Evolutionary conservation across 345 rosid species (phyloP).

Genomic region (Camelina laxa): DNA sequence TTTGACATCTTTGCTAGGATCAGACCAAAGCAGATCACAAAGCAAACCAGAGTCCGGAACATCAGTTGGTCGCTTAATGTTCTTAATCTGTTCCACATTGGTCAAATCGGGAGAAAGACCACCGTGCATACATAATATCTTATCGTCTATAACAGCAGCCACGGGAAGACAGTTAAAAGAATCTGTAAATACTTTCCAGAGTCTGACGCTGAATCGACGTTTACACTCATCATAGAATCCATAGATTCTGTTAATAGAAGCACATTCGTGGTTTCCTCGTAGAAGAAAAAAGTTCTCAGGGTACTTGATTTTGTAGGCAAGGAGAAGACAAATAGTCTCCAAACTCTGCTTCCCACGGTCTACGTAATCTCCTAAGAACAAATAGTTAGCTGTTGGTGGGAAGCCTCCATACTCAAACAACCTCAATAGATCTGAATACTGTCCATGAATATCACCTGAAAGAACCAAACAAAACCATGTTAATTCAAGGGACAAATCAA

Average conservation of each 20-base stretch:
- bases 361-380: slow-evolving; percentile 89
- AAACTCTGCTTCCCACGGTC: slow-evolving; percentile 96
- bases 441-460: slow-evolving; percentile 95
- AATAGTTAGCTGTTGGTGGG: slow-evolving; percentile 87
- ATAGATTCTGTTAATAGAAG: slow-evolving; percentile 87
- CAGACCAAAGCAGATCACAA: slow-evolving; percentile 96
- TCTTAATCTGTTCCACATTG: slow-evolving; percentile 76
- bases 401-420: slow-evolving; percentile 91
- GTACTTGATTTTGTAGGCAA: slow-evolving; percentile 88
- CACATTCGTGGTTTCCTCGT: slow-evolving; percentile 94
- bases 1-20: slow-evolving; percentile 80
- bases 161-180: slow-evolving; percentile 96
- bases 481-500: background rate
- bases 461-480: background rate
- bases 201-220: slow-evolving; percentile 75
- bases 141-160: slow-evolving; percentile 92
- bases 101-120: slow-evolving; percentile 89
- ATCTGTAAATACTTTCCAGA: slow-evolving; percentile 90
- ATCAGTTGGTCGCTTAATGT: slow-evolving; percentile 73
- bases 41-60: slow-evolving; percentile 92
- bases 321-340: slow-evolving; percentile 91
- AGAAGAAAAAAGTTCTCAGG: slow-evolving; percentile 88
- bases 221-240: slow-evolving; percentile 97
- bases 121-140: slow-evolving; percentile 95
- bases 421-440: slow-evolving; percentile 82